Percentiles rank a stretch among this genome's conserved stretches.
Conservation (phyloP, 805 yeast species). For the Metschnikowia colocasiae region DNA sequence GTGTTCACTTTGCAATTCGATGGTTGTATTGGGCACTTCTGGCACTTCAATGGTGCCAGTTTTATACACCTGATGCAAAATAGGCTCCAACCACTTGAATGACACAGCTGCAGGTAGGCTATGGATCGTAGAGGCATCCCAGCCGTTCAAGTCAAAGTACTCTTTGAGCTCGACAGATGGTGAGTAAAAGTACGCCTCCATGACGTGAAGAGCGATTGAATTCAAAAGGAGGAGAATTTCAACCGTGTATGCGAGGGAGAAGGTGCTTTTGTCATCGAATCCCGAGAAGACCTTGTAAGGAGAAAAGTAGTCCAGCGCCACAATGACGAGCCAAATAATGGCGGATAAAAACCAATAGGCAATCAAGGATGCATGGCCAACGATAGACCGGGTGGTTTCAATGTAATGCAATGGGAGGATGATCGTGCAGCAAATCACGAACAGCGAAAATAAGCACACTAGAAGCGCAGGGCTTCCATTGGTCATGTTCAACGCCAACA, state of each 20-base stretch:
- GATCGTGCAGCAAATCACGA: constrained; percentile 9
- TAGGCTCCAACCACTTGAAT: constrained; percentile 28
- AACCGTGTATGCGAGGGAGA: constrained; percentile 13
- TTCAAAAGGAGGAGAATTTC: constrained; percentile 15
- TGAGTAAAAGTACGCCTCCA: constrained; percentile 21
- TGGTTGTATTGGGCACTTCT: constrained; percentile 16
- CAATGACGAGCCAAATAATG: constrained; percentile 10
- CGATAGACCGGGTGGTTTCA: constrained; percentile 22
- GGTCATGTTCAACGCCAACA: constrained; percentile 9
- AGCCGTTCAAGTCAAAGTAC: constrained; percentile 23
- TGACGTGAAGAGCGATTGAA: constrained; percentile 13
- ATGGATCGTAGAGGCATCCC: constrained; percentile 22
- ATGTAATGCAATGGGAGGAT: constrained; percentile 23
- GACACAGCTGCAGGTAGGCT: constrained; percentile 23
- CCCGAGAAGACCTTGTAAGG: constrained; percentile 17
- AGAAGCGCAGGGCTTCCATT: not conserved
- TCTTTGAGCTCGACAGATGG: constrained; percentile 22
- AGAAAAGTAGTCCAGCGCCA: constrained; percentile 22
- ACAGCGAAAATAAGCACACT: constrained; percentile 10
- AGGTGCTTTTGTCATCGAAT: constrained; percentile 5
- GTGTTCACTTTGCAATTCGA: constrained; percentile 15
- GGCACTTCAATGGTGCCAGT: constrained; percentile 21
- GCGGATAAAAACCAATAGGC: constrained; percentile 22
- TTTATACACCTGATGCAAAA: constrained; percentile 23
- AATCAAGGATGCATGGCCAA: constrained; percentile 23